A percentile compares a stretch with the other conserved stretches of the same genome.
These are phyloP conservation scores for Chlorophyllum brunneum DNA, from an alignment of 768 basidiomycete species.

Conservation along the genomic window DNA sequence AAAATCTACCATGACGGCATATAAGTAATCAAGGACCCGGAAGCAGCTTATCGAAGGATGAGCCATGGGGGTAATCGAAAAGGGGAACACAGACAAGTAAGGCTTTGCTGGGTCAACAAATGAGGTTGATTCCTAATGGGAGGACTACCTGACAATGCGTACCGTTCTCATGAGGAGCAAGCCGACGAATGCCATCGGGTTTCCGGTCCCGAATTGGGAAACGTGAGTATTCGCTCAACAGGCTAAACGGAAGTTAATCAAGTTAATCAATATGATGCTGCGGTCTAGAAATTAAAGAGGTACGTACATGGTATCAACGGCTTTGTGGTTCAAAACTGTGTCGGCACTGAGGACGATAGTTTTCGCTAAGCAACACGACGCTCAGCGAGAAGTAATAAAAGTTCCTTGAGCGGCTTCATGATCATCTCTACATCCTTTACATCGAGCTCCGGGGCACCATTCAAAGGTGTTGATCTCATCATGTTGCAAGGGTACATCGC, in stretches of 20 bases:
- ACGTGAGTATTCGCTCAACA: slow-evolving; percentile 85
- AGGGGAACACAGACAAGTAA: slow-evolving; percentile 71
- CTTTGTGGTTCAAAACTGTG: slow-evolving; percentile 71
- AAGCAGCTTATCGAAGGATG: slow-evolving; percentile 87
- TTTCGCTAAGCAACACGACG: neutral
- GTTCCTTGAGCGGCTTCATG: slow-evolving; percentile 76
- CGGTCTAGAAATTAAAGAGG: neutral
- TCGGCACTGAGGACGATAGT: slow-evolving; percentile 79
- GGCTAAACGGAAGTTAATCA: slow-evolving; percentile 36
- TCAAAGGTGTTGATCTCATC: slow-evolving; percentile 81
- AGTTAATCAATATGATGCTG: neutral
- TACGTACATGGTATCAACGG: slow-evolving; percentile 71
- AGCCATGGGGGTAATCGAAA: slow-evolving; percentile 89
- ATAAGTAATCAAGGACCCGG: slow-evolving; percentile 94
- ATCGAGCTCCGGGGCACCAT: slow-evolving; percentile 75
- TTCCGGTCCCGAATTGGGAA: slow-evolving; percentile 79
- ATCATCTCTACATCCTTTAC: slow-evolving; percentile 72
- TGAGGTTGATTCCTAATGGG: slow-evolving; percentile 41
- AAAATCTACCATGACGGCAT: slow-evolving; percentile 17
- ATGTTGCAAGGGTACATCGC: slow-evolving; percentile 73
- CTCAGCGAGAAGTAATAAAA: slow-evolving; percentile 18
- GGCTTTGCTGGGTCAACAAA: slow-evolving; percentile 81
- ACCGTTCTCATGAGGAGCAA: slow-evolving; percentile 84
- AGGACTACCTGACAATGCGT: slow-evolving; percentile 6
- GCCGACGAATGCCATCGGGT: slow-evolving; percentile 71